Evolutionary conservation across 2,329 filamentous ascomycete genomes (phyloP), one percentile per base, ranked within the genome.

Genomic region (Fusarium sp.): DNA sequence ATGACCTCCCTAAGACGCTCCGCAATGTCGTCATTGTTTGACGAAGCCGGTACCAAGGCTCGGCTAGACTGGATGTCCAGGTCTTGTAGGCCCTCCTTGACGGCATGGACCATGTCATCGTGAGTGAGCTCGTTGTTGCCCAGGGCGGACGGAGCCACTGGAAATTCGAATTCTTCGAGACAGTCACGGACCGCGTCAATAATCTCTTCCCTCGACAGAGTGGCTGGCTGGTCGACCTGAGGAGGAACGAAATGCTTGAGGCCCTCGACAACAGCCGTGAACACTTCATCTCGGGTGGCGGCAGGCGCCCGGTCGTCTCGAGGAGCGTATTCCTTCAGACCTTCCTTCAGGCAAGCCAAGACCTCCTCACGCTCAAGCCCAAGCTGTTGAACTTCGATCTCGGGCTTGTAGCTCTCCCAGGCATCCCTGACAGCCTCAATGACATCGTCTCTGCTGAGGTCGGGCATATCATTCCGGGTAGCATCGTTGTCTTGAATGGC

Each of bases 381-480:
- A 67, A 97, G 92, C 74, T 97, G 94, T 73, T 97, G 92, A 6
- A 97, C 87, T 73, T 97, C 92, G 53, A 97, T 94, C 74, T 98
- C 94, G 1, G 95, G 95, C 81, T 97, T 97, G 82, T 97, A 97
- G 57, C 91, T 93, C 77, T 98, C 95, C 90, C 94, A 97, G 1
- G 95, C 95, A 73, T 97, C 94, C 72, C 91, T 91, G 13, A 98
- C 92, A 4, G 95, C 94, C 30, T 92, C 88, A 2, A 98, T 88
- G 37, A 98, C 93, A 62, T 97, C 94, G 51, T 97, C 94, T 71
- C 92, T 89, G 73, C 90, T 91, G 48, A 94, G 81, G 54, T 82
- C 80, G 3, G 78, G 81, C 54, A 84, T 73, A 5, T 79, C 68
- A n/a, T 66, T 74, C 1, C 74, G 75, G 7, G 79, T 81, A 3